phyloP scores from a whole-genome alignment of 257 asterid species.

The Leonotis leonurus region DNA sequence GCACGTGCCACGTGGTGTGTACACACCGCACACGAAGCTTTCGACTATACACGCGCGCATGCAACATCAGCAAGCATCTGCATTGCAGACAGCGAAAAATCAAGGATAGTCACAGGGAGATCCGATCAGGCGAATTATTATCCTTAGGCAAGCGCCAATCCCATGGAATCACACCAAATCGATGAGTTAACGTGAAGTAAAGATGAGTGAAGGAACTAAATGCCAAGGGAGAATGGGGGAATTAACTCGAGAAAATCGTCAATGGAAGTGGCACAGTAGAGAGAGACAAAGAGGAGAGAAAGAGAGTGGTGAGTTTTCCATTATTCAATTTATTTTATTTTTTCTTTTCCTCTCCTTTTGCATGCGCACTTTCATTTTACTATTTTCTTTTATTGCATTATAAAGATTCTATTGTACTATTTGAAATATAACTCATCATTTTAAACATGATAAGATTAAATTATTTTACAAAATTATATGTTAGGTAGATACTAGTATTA shows the following conservation, averaged over 20 bases:
- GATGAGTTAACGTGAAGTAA: not conserved
- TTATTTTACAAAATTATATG: too few relatives aligned
- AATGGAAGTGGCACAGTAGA: slow-evolving; percentile 30
- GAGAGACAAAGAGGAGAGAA: not conserved
- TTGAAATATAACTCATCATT: too few relatives aligned
- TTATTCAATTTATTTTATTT: slow-evolving; percentile 1
- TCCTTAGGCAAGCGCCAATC: not conserved
- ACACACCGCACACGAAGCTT: slow-evolving; percentile 7
- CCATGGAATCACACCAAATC: not conserved
- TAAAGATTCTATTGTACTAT: too few relatives aligned
- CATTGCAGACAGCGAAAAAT: slow-evolving; percentile 16
- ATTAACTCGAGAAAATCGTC: slow-evolving; percentile 30
- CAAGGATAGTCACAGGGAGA: slow-evolving; percentile 23
- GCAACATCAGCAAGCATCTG: not conserved
- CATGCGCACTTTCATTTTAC: not conserved
- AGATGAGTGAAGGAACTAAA: not conserved
- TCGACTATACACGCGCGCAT: slow-evolving; percentile 7
- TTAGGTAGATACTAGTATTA: too few relatives aligned
- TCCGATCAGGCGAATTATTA: slow-evolving; percentile 36
- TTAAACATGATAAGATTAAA: too few relatives aligned
- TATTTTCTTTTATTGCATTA: not conserved
- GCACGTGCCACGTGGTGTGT: too few relatives aligned
- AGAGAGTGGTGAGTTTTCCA: slow-evolving; percentile 15
- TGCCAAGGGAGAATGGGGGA: not conserved
- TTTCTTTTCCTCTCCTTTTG: not conserved